These are phyloP conservation scores for Hemisphaericaspora xylanilytica DNA, from an alignment of 1,139 yeast genomes.

Conservation along the genomic window DNA sequence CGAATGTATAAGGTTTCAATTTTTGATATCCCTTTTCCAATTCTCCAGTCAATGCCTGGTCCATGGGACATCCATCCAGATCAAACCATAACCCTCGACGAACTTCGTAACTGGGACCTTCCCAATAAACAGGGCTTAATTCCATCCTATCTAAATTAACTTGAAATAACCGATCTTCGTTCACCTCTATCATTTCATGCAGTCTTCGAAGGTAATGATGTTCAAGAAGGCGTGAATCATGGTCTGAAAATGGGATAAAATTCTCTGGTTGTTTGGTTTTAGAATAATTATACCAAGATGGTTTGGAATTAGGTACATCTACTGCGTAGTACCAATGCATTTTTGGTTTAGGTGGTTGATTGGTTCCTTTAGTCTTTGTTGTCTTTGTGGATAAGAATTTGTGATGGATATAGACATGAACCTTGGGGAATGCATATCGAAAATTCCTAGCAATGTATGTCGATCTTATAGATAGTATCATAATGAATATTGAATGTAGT, in stretches of 20 bases:
- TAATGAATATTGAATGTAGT: too few relatives aligned
- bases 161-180: constrained; percentile 76
- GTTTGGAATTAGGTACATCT: constrained; percentile 70
- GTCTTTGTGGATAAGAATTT: neutral
- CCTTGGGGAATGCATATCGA: neutral
- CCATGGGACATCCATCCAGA: constrained; percentile 58
- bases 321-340: constrained; percentile 79
- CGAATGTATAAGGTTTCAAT: constrained; percentile 31
- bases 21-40: constrained; percentile 55
- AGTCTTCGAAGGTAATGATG: constrained; percentile 6
- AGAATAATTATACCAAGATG: constrained; percentile 52
- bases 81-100: constrained; percentile 86
- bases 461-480: too few relatives aligned
- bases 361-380: neutral
- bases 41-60: constrained; percentile 48
- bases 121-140: constrained; percentile 79
- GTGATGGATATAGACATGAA: neutral
- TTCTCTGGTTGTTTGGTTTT: constrained; percentile 52
- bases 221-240: constrained; percentile 66
- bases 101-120: constrained; percentile 81
- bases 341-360: constrained; percentile 9
- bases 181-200: constrained; percentile 51
- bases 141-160: constrained; percentile 59
- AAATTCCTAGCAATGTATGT: neutral
- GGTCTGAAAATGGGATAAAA: constrained; percentile 65